Conservation (phyloP, 2,329 filamentous ascomycete genomes). For the Aspergillus terreus region DNA sequence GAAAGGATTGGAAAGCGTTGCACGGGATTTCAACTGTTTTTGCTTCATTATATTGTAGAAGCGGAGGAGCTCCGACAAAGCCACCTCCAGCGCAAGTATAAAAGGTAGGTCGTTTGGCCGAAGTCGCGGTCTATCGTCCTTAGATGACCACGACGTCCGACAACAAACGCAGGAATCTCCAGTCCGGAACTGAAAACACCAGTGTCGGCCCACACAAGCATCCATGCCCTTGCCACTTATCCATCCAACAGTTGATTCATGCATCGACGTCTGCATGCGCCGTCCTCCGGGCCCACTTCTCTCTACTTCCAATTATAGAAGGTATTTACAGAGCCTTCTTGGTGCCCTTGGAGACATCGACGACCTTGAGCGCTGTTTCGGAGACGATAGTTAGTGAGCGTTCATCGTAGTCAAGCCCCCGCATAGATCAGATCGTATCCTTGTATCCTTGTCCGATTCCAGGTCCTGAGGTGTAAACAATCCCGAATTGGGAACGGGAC, state of each 20-base stretch:
- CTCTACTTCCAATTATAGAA: constrained; percentile 22
- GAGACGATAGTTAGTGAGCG: not conserved
- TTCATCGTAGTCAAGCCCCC: constrained; percentile 18
- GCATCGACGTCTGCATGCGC: constrained; percentile 18
- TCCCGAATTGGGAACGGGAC: not conserved
- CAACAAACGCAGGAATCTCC: constrained; percentile 25
- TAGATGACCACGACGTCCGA: constrained; percentile 17
- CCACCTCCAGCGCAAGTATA: constrained; percentile 21
- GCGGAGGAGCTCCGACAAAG: constrained; percentile 30
- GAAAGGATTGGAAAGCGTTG: constrained; percentile 8
- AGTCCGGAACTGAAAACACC: constrained; percentile 12
- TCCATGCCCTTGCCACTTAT: constrained; percentile 21
- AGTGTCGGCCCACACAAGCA: constrained; percentile 31
- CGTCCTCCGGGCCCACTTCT: constrained; percentile 19
- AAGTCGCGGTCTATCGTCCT: constrained; percentile 10
- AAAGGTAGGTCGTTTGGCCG: constrained; percentile 30
- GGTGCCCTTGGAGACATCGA: constrained; percentile 42
- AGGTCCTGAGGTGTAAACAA: not conserved
- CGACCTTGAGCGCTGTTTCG: constrained; percentile 41
- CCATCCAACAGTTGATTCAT: constrained; percentile 28
- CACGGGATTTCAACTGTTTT: constrained; percentile 37
- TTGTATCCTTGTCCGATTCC: no score
- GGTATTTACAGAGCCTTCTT: constrained; percentile 43
- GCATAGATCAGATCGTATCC: not conserved
- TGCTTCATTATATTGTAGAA: constrained; percentile 31